Base-by-base conservation (phyloP, 345 rosid species). In the Dimocarpus longan region DNA sequence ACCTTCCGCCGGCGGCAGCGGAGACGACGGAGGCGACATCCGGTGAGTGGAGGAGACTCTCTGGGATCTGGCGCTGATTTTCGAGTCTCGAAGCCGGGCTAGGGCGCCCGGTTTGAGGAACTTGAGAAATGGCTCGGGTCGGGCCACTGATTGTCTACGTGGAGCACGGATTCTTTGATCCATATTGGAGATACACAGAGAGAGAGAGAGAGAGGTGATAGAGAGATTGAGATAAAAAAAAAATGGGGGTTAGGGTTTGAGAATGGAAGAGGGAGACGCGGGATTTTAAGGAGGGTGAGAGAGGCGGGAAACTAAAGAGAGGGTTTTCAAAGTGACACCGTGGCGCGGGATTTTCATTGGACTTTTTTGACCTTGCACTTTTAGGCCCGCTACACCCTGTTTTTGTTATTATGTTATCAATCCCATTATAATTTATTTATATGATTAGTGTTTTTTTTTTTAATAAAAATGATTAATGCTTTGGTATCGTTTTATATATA, bases 81-180 rank as follows among this genome's bases (percentile, higher is more conserved):
- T 81, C 0, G 89, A 86, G 79, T 89, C 92, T 12, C 90, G 66
- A 39, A 89, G 86, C 7, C 81, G 87, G 5, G 92, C 92, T 28
- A 89, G 82, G 44, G 90, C 89, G 4, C 89, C 92, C 0, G 92
- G 92, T 40, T 87, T 89, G 19, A 88, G 88, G 75, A 80, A 86
- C 73, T 64, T 83, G 2, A 84, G 85, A 67, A 77, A 87, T 50
- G 89, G 84, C 37, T 81, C 85, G 11, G 85, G 15, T n/a, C 78
- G 66, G 39, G 69, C 22, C 18, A 73, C 5, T 6, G 73, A 39
- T 15, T 76, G 78, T 37, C 78, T 73, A 63, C 32, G 44, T 3
- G 10, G 32, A 22, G 74, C 9, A 11, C 84, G 83, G 74, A 62
- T 70, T 18, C 85, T 78, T 11, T 70, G 84, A 32, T 83, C 80